Conservation (phyloP, 2,329 filamentous ascomycete species). For the Fusarium oxysporum region DNA sequence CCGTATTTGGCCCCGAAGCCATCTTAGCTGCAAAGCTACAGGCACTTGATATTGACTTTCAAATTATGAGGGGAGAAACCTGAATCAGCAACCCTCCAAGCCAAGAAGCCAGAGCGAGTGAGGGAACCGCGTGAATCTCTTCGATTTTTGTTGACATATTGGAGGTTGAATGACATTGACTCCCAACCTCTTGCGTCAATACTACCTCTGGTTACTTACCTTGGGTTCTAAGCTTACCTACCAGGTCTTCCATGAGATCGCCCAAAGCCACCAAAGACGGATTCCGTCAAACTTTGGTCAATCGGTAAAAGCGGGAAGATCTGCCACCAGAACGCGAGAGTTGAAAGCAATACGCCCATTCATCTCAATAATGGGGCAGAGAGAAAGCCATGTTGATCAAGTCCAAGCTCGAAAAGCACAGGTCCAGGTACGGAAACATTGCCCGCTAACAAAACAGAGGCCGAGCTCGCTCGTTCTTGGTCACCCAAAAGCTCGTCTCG, state of each 20-base stretch:
- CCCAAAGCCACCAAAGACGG: constrained; percentile 17
- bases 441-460: constrained; percentile 5
- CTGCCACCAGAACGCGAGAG: constrained; percentile 25
- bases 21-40: constrained; percentile 40
- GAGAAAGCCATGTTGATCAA: constrained; percentile 3
- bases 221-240: constrained; percentile 1
- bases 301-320: constrained; percentile 30
- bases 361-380: neutral
- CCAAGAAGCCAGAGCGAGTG: constrained; percentile 8
- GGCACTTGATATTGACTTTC: constrained; percentile 35
- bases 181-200: constrained; percentile 1
- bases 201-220: neutral
- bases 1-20: constrained; percentile 29
- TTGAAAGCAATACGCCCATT: constrained; percentile 31
- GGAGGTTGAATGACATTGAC: constrained; percentile 9
- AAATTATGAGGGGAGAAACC: constrained; percentile 35
- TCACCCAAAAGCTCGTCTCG: constrained; percentile 16
- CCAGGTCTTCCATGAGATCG: constrained; percentile 2
- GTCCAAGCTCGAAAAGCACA: constrained; percentile 13
- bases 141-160: neutral
- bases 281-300: constrained; percentile 19
- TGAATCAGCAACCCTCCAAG: constrained; percentile 38
- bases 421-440: neutral
- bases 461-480: constrained; percentile 13
- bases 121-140: neutral